phyloP scores from a whole-genome alignment of 78 protist genomes.

The Dictyostelium discoideum region DNA sequence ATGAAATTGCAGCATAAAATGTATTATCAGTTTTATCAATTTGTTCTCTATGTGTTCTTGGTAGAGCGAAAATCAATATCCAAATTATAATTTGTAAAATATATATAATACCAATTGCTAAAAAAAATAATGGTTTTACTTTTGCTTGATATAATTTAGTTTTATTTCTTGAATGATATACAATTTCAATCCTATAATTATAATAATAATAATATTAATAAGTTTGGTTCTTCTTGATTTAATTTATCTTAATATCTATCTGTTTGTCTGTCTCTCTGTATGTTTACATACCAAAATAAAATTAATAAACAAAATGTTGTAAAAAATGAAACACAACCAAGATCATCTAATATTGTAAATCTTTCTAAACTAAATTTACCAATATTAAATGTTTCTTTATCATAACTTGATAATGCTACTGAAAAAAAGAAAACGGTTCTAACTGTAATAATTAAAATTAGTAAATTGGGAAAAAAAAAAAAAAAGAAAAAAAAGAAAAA shows the following conservation, averaged over 20 bases:
- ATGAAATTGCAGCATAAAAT: conserved; percentile 36
- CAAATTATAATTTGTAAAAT: conserved; percentile 59
- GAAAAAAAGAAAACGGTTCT: conserved; percentile 42
- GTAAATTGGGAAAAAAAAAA: neutral
- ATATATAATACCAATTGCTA: conserved; percentile 20
- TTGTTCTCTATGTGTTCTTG: neutral
- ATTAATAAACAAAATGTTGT: conserved; percentile 68
- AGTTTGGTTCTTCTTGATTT: neutral
- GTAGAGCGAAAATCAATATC: conserved; percentile 30
- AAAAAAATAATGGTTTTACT: conserved; percentile 47
- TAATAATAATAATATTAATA: neutral
- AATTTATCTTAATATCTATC: too few species aligned
- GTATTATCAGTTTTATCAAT: conserved; percentile 57
- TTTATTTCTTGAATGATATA: conserved; percentile 75
- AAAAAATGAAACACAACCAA: conserved; percentile 56
- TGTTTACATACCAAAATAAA: conserved; percentile 49
- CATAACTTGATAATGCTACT: conserved; percentile 6
- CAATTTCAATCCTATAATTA: conserved; percentile 54
- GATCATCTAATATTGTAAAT: conserved; percentile 52
- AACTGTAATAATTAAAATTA: neutral
- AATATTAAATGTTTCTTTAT: conserved; percentile 27
- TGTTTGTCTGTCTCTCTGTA: too few species aligned
- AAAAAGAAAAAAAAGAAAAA: neutral
- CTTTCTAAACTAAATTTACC: conserved; percentile 59
- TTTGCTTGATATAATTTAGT: conserved; percentile 2